Conservation (phyloP, 1,284 basidiomycete species). For the Moniliella sp. region DNA sequence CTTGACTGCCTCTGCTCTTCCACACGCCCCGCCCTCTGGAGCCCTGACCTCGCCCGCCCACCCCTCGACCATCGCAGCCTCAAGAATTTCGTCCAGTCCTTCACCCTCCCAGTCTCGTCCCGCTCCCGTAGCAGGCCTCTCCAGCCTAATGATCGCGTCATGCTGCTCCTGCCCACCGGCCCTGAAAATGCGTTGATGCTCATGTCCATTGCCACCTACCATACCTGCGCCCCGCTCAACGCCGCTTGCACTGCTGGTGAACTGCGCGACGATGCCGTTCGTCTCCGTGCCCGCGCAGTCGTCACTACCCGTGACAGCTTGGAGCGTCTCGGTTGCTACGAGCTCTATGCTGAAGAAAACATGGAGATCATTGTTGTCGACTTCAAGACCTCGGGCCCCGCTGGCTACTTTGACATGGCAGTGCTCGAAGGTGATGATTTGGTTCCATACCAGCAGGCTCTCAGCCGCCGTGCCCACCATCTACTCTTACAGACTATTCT, state of each 20-base stretch:
- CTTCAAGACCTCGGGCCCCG: slow-evolving; percentile 14
- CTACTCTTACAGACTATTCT: slow-evolving; percentile 21
- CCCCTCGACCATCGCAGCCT: slow-evolving; percentile 26
- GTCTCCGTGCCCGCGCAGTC: slow-evolving; percentile 28
- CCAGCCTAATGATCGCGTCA: slow-evolving; percentile 28
- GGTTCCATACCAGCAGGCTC: slow-evolving; percentile 8
- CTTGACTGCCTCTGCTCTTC: slow-evolving; percentile 26
- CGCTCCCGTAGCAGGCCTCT: slow-evolving; percentile 8
- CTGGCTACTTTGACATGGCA: slow-evolving; percentile 28
- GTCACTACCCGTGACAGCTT: slow-evolving; percentile 25
- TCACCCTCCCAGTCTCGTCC: slow-evolving; percentile 12
- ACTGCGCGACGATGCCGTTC: slow-evolving; percentile 27
- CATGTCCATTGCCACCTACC: slow-evolving; percentile 25
- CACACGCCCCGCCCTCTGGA: slow-evolving; percentile 25
- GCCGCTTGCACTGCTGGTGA: slow-evolving; percentile 30
- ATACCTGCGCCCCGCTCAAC: slow-evolving; percentile 32
- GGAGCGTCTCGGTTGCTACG: slow-evolving; percentile 21
- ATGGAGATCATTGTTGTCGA: slow-evolving; percentile 33
- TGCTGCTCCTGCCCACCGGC: slow-evolving; percentile 32
- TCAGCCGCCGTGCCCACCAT: slow-evolving; percentile 8
- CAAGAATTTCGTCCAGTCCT: slow-evolving; percentile 21
- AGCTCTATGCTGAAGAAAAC: slow-evolving; percentile 17
- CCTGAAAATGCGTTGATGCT: slow-evolving; percentile 29
- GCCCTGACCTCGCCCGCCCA: slow-evolving; percentile 23
- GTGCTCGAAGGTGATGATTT: slow-evolving; percentile 9